Evolutionary conservation across 2,329 filamentous ascomycete species (phyloP), one percentile per base, ranked within the genome.

Genomic region (Hymenoscyphus occultus): DNA sequence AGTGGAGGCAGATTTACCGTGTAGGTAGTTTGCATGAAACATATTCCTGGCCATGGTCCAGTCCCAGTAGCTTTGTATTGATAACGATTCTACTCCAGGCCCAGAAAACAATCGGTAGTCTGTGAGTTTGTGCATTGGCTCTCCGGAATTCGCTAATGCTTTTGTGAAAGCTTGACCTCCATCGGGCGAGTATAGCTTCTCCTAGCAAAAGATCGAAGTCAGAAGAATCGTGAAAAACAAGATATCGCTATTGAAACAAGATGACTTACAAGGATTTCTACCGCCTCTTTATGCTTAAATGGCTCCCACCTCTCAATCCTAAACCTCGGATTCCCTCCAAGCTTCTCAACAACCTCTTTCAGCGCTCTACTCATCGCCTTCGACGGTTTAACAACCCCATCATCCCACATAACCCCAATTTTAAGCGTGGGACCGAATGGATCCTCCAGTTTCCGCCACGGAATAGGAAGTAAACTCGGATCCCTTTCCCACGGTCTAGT

Each of bases 271-370:
- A 76, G 0, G 79, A 80, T 64, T 81, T 81, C 77, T 68, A 40
- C 39, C 1, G 51, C 63, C 16, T 58, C 22, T 9, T 42, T 56
- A 59, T 65, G 63, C 42, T 68, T 63, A 35, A 57, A 66, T 31
- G 82, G 75, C 71, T 83, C 62, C 80, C 85, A 83, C 4, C 86
- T 80, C 5, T 87, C 75, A n/a, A 76, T 71, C 42, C 63, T 75
- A 73, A 65, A 77, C 73, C 28, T 75, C 75, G 16, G 72, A 69
- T 58, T 66, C 69, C 56, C 70, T 63, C 74, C 69, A 19, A 77
- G 68, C 6, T 70, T 72, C 32, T 71, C 65, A 22, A 68, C 69
- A 5, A 72, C 73, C 16, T 70, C 67, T 31, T 71, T 68, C 58
- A 77, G 59, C 13, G 69, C 75, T 40, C 76, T 67, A 60, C 70